Evolutionary conservation across 345 rosid species (phyloP).

Genomic region (Microcos paniculata): DNA sequence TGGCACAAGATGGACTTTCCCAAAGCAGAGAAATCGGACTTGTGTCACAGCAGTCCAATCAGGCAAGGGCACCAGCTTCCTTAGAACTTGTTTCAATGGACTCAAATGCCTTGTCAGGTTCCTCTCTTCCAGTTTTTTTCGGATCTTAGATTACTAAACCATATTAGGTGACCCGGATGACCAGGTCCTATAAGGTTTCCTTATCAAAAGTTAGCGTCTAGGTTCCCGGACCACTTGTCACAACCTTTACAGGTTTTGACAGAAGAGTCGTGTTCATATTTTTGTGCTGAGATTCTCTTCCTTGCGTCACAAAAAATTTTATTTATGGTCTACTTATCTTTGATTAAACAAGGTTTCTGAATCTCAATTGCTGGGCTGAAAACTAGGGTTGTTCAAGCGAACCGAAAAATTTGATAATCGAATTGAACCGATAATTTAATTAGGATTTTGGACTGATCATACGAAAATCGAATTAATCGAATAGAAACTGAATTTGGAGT

Average conservation of each 20-base stretch:
- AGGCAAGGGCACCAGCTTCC: slow-evolving; percentile 50
- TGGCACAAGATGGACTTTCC: slow-evolving; percentile 15
- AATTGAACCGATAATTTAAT: too few species aligned
- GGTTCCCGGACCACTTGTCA: background rate
- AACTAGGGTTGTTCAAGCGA: too few species aligned
- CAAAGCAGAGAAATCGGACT: slow-evolving; percentile 30
- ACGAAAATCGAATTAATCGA: too few species aligned
- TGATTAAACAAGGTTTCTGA: too few species aligned
- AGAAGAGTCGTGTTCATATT: background rate
- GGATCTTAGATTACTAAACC: background rate
- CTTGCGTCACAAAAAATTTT: background rate
- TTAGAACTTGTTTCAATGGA: slow-evolving; percentile 70
- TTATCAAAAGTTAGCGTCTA: background rate
- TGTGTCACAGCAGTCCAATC: too few species aligned
- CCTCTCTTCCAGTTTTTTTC: background rate
- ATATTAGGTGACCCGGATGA: background rate
- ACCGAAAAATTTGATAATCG: too few species aligned
- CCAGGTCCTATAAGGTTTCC: background rate
- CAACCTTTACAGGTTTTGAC: background rate
- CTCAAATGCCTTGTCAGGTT: slow-evolving; percentile 65
- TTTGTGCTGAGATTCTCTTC: background rate
- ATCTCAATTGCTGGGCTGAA: too few species aligned
- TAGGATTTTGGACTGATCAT: too few species aligned
- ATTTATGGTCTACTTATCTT: too few species aligned
- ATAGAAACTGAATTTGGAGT: too few species aligned